Conservation (phyloP, 768 basidiomycete genomes). For the Psilocybe cyanescens region DNA sequence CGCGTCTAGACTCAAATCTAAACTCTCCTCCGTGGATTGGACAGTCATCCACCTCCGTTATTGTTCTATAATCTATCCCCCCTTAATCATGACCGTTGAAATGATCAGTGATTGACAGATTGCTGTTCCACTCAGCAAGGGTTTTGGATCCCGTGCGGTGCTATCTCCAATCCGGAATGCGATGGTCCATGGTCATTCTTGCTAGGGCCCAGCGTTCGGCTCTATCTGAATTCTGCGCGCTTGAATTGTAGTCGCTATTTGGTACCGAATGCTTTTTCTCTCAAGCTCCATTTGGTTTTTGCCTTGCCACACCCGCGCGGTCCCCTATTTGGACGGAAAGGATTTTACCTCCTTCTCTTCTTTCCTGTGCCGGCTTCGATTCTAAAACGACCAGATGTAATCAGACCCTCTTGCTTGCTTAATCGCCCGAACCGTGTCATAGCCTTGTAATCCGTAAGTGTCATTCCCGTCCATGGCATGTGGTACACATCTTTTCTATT, state of each 20-base stretch:
- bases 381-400: slow-evolving; percentile 16
- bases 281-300: slow-evolving; percentile 11
- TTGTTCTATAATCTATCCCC: not conserved
- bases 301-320: slow-evolving; percentile 17
- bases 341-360: slow-evolving; percentile 22
- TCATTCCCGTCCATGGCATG: slow-evolving; percentile 21
- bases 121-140: not conserved
- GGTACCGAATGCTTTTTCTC: not conserved
- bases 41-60: not conserved
- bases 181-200: not conserved
- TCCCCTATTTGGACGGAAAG: slow-evolving; percentile 17
- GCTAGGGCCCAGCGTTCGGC: not conserved
- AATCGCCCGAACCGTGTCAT: slow-evolving; percentile 19
- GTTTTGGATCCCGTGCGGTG: not conserved
- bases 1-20: slow-evolving; percentile 2
- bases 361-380: slow-evolving; percentile 24
- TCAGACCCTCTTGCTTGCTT: slow-evolving; percentile 17
- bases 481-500: not conserved
- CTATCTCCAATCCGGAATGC: not conserved
- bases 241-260: slow-evolving; percentile 5
- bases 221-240: not conserved
- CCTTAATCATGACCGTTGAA: not conserved
- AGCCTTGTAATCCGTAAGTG: slow-evolving; percentile 18
- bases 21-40: slow-evolving; percentile 6
- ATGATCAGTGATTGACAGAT: not conserved